phyloP scores from a whole-genome alignment of 306 rosid genomes.

The Fagus sylvatica region DNA sequence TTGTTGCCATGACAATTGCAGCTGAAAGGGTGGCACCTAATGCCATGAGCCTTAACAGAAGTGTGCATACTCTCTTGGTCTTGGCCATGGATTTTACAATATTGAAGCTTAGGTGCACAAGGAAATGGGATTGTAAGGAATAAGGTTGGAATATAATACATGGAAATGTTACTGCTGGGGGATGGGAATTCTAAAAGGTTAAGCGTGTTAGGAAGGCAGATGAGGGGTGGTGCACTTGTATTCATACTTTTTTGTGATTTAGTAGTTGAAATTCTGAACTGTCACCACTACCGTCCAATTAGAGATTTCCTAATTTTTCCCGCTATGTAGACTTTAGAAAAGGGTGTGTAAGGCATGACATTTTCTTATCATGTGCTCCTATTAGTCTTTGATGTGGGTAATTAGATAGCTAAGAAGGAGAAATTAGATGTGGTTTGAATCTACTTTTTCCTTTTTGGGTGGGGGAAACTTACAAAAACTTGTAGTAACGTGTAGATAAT shows the following conservation, averaged over 20 bases:
- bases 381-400: background rate
- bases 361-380: background rate
- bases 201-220: slow-evolving; percentile 9
- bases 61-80: slow-evolving; percentile 43
- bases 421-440: background rate
- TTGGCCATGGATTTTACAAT: slow-evolving; percentile 33
- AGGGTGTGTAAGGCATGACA: background rate
- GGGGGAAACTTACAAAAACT: too few species aligned
- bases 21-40: slow-evolving; percentile 66
- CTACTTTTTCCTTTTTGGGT: background rate
- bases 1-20: slow-evolving; percentile 72
- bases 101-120: background rate
- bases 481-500: too few species aligned
- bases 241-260: slow-evolving; percentile 8
- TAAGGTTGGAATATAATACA: background rate
- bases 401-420: background rate
- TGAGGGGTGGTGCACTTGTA: slow-evolving; percentile 12
- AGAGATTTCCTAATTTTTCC: background rate
- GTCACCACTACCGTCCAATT: slow-evolving; percentile 18
- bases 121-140: background rate
- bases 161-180: background rate
- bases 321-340: background rate
- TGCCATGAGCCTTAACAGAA: slow-evolving; percentile 62
- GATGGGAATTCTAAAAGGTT: background rate
- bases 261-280: slow-evolving; percentile 51